Base-by-base conservation (phyloP, 345 rosid species). In the Raphanus raphanistrum region DNA sequence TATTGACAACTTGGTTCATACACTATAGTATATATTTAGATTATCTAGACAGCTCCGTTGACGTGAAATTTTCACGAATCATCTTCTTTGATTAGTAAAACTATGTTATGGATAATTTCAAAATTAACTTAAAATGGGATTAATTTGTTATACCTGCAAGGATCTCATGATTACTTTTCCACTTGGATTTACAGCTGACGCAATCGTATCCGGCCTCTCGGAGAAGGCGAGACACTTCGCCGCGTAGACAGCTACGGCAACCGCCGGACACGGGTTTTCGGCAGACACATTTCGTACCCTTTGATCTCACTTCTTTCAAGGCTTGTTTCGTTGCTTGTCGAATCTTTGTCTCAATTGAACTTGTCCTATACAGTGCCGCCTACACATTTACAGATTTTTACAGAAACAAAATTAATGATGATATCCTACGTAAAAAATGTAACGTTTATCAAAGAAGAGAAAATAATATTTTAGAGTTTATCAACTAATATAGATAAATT, bases 301-400 rank as follows among this genome's bases (percentile, higher is more conserved):
- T 43, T 38, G 61, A 69, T 27, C 70, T 62, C 8, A 84, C 60
- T 50, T 89, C 91, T 76, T 70, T 85, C 41, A 90, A 63, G 21
- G 85, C 87, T 31, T 83, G 86, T 36, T 86, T 90, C 0, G 92
- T 86, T 21, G 92, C 86, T 83, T 80, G 92, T 25, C 98, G 84
- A 48, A 91, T 84, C 70, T 74, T 88, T 32, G 89, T 68, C 86
- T 95, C 99, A 31, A 80, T 60, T 33, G 96, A 81, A 66, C 84
- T 90, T 1, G 92, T 89, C 79, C 94, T 83, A 41, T 80, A 81
- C 68, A 91, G 73, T 28, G 96, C 88, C 58, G 84, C 91, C 99
- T 95, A 80, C 68, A 57, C 72, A 63, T 50, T 50, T 36, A 62
- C 3, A 43, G 4, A 66, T 65, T 71, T 43, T 21, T 59, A 21